Conservation (phyloP, 2,329 filamentous ascomycete genomes). For the Epichloe gansuensis region DNA sequence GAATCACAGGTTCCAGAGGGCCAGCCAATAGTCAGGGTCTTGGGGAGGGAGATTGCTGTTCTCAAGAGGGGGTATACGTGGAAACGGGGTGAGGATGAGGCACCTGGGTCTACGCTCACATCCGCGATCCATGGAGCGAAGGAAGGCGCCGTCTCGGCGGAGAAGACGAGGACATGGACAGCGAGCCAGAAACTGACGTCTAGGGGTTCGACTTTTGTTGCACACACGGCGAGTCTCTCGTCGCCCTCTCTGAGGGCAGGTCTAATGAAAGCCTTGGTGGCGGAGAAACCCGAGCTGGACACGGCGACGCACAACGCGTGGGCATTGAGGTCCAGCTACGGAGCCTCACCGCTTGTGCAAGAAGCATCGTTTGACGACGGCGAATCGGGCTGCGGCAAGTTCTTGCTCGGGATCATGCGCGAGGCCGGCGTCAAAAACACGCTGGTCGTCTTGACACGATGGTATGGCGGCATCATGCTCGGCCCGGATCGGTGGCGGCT, state of each 20-base stretch:
- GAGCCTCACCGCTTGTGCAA: conserved; percentile 27
- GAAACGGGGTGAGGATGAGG: conserved; percentile 9
- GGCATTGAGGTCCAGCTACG: conserved; percentile 27
- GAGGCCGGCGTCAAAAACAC: conserved; percentile 38
- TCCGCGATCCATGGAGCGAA: neutral
- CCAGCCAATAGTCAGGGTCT: conserved; percentile 59
- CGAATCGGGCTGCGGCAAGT: conserved; percentile 45
- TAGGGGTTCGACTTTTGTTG: conserved; percentile 45
- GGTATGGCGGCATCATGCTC: conserved; percentile 51
- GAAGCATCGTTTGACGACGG: conserved; percentile 48
- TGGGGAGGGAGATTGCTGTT: conserved; percentile 63
- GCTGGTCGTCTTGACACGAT: conserved; percentile 47
- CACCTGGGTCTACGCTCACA: neutral
- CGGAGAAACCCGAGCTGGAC: conserved; percentile 35
- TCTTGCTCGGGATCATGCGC: conserved; percentile 42
- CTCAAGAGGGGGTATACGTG: conserved; percentile 61
- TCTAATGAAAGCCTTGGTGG: conserved; percentile 36
- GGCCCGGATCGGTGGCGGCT: conserved; percentile 51
- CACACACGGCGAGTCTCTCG: conserved; percentile 30
- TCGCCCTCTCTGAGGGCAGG: conserved; percentile 29
- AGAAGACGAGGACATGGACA: conserved; percentile 30
- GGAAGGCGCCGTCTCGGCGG: conserved; percentile 3
- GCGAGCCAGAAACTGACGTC: conserved; percentile 38
- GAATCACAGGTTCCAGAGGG: conserved; percentile 63
- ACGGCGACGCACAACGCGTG: conserved; percentile 48